phyloP scores from a whole-genome alignment of 1,284 basidiomycete genomes.

The Ceratobasidium sp. region DNA sequence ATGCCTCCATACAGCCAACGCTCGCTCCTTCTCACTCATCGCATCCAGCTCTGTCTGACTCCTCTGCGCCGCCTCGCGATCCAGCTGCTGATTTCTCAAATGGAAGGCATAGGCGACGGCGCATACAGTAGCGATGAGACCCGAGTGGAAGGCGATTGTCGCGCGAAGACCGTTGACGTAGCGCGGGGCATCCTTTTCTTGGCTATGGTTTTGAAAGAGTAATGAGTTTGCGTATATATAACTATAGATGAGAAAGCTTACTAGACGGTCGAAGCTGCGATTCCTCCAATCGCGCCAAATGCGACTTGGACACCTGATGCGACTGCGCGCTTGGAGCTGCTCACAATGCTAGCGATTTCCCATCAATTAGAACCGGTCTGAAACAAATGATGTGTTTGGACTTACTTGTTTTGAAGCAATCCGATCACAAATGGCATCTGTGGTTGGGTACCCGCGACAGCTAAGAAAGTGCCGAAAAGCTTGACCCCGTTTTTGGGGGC shows the following conservation, averaged over 20 bases:
- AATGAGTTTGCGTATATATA: too few relatives aligned
- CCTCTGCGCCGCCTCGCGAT: slow-evolving; percentile 19
- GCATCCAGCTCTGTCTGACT: slow-evolving; percentile 20
- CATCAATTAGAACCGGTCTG: background rate
- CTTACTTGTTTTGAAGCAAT: slow-evolving; percentile 51
- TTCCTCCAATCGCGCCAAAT: slow-evolving; percentile 47
- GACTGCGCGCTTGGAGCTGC: slow-evolving; percentile 46
- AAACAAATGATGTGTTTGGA: background rate
- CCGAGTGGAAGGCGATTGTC: slow-evolving; percentile 43
- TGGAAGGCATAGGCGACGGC: slow-evolving; percentile 38
- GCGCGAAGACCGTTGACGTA: slow-evolving; percentile 46
- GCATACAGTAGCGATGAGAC: slow-evolving; percentile 29
- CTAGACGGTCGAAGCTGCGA: slow-evolving; percentile 45
- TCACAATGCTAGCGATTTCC: slow-evolving; percentile 21
- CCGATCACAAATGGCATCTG: slow-evolving; percentile 57
- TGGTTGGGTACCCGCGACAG: slow-evolving; percentile 57
- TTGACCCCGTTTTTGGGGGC: slow-evolving; percentile 51
- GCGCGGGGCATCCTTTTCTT: slow-evolving; percentile 42
- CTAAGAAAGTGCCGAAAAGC: slow-evolving; percentile 57
- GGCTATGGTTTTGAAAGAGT: background rate
- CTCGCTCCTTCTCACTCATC: slow-evolving; percentile 41
- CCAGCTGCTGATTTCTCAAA: slow-evolving; percentile 27
- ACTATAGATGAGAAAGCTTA: background rate
- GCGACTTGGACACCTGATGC: slow-evolving; percentile 42
- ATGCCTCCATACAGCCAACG: slow-evolving; percentile 39